Evolutionary conservation across 164 flowering plant species (phyloP).

Genomic region (Liquidambar formosana): DNA sequence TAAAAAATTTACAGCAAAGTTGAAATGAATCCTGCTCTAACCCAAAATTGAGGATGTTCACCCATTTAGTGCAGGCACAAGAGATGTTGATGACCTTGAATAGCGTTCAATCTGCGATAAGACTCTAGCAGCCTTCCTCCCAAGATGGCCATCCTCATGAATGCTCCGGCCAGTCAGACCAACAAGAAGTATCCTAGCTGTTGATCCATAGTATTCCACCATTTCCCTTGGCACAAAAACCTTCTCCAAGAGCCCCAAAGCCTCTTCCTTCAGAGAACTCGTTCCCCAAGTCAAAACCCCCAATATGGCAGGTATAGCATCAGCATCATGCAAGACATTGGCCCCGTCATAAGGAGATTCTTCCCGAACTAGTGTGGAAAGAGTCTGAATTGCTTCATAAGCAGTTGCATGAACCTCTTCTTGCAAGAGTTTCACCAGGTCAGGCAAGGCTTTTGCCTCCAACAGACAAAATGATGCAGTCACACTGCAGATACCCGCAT

Average conservation of each 20-base stretch:
- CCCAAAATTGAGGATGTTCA: not conserved
- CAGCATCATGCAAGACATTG: conserved; percentile 46
- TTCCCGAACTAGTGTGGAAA: conserved; percentile 55
- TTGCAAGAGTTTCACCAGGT: conserved; percentile 44
- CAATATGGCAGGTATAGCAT: conserved; percentile 45
- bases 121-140: conserved; percentile 46
- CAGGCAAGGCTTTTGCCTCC: conserved; percentile 58
- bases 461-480: conserved; percentile 54
- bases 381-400: conserved; percentile 58
- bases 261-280: conserved; percentile 50
- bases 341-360: conserved; percentile 42
- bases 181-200: conserved; percentile 40
- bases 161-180: conserved; percentile 39
- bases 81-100: conserved; percentile 50
- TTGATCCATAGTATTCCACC: conserved; percentile 48
- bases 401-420: conserved; percentile 50
- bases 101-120: conserved; percentile 51
- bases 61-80: conserved; percentile 25
- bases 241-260: conserved; percentile 54
- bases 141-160: conserved; percentile 38
- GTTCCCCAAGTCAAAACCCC: conserved; percentile 58
- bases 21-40: not conserved
- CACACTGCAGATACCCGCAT: conserved; percentile 53
- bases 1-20: not conserved
- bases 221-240: conserved; percentile 49